Base-by-base conservation (phyloP, 2,329 filamentous ascomycete species). In the Ophiosphaerella korrae region DNA sequence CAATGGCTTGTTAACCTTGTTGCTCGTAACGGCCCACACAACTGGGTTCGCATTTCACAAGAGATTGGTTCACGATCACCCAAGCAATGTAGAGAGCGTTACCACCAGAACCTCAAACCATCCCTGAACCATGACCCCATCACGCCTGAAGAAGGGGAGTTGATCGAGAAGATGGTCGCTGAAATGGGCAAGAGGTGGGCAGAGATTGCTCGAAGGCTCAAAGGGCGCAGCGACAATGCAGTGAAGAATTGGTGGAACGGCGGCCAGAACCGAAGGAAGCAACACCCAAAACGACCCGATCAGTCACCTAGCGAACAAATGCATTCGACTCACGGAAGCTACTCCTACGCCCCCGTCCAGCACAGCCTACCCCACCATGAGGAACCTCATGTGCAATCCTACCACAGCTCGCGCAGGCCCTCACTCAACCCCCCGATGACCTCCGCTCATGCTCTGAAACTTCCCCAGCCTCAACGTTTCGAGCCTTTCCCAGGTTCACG, bases 171-270 rank as follows among this genome's bases (percentile, higher is more conserved):
- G 50, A 82, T 94, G 72, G 92, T 97, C 13, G 74, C 77, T 9
- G 83, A 88, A 63, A 86, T 90, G 78, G 92, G 92, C 55, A 93
- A 92, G 78, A 85, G 89, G 49, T 97, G 92, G 92, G 92, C 92
- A 2, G 91, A 97, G 70, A 97, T 97, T 68, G 90, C 92, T 38
- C 84, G 92, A 60, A 82, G 85, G 39, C 82, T 97, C 16, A 83
- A 88, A 47, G 91, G 91, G 58, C 88, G 92, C 67, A 96, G 92
- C 73, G 92, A 97, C 78, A 97, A 97, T 68, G 89, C 90, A 24
- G 90, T 97, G 57, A 97, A 97, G 84, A 97, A 97, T 75, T 97
- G 92, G 91, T 96, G 90, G 90, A 96, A 96, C 71, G 92, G 92
- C 42, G 90, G 88, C 71, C 89, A 92, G 82, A 96, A 96, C 77